Base-by-base conservation (phyloP, 768 basidiomycete genomes). In the Lactarius pseudohatsudake region DNA sequence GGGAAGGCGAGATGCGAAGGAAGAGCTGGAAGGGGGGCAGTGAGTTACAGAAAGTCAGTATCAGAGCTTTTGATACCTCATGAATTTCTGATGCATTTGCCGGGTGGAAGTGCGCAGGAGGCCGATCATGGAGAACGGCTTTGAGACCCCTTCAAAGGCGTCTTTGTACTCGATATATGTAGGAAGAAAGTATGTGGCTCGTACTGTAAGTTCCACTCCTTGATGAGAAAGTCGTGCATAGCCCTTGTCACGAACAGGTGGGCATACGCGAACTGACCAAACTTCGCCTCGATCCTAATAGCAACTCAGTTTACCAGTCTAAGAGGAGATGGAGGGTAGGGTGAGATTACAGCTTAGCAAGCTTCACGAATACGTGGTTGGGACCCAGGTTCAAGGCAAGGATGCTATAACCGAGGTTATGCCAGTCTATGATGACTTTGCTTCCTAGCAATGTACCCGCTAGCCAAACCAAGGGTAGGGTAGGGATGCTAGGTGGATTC, bases 401-500 rank as follows among this genome's bases (percentile, higher is more conserved):
- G 56, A 98, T 94, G 69, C 88, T 96, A 75, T 94, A 95, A 20
- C 97, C 97, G 30, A 96, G 84, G 76, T 99, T 99, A 75, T 99
- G 97, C 97, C 97, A 99, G 78, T 99, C 97, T 62, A 99, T 95
- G 66, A 99, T 91, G 70, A 99, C 80, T 72, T 91, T 93, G 70
- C 89, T 89, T 3, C 91, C 89, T 20, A 86, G 82, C 18, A 93
- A 72, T 22, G 79, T 74, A 26, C 84, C 84, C 1, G 89, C 86
- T 32, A 94, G 75, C 82, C 91, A 91, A 3, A 92, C 93, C 22
- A 98, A 79, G 2, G 89, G 88, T 20, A 99, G 84, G 0, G 96
- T 96, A 1, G 97, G 97, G 43, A 99, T 95, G 66, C 91, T 92
- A 10, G 97, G 97, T 32, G 97, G 97, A 73, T 98, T 99, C 94